A percentile compares a stretch with the other conserved stretches of the same genome.
These are phyloP conservation scores for Mallotus japonicus DNA, from an alignment of 441 rosid genomes.

Conservation along the genomic window DNA sequence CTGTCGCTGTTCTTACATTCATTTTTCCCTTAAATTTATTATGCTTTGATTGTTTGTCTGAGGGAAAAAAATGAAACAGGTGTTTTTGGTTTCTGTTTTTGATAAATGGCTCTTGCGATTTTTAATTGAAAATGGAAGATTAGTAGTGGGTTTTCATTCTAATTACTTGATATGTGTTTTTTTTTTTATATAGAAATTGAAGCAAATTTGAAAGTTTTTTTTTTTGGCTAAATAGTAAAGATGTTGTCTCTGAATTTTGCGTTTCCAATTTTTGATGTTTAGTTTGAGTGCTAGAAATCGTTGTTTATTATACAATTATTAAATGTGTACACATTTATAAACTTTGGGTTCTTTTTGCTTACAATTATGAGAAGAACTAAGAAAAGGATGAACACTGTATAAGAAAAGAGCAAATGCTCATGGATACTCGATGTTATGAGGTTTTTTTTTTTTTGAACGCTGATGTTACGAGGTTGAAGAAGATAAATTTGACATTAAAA, in stretches of 20 bases:
- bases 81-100: not conserved
- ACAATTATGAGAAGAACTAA: not conserved
- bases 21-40: not conserved
- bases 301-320: no score
- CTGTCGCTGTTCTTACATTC: conserved; percentile 34
- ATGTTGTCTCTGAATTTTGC: not conserved
- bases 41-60: not conserved
- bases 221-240: not conserved
- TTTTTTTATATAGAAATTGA: not conserved
- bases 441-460: no score
- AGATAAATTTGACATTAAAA: no score
- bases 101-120: not conserved
- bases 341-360: not conserved
- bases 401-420: no score
- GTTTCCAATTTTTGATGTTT: conserved; percentile 3
- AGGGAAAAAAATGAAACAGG: conserved; percentile 2
- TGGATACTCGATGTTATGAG: no score
- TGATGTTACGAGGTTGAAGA: no score
- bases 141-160: not conserved
- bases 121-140: not conserved
- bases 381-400: no score
- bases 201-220: not conserved
- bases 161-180: not conserved
- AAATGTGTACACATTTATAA: no score
- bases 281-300: not conserved